A percentile compares a stretch with the other conserved stretches of the same genome.
Evolutionary conservation across 306 rosid species (phyloP).

Genomic region (Malus sieversii): DNA sequence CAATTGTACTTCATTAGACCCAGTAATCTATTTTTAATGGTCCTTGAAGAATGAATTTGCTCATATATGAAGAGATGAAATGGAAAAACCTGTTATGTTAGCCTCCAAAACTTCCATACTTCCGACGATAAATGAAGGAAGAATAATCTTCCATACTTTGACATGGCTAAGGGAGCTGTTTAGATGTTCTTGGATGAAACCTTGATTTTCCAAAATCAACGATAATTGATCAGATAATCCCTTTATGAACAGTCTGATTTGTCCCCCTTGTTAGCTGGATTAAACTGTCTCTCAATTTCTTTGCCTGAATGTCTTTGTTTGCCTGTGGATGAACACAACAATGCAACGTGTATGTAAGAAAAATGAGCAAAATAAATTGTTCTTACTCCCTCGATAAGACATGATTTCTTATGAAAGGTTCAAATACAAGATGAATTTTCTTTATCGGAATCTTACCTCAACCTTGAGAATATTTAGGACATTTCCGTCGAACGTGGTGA

Average conservation of each 20-base stretch:
- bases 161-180: not conserved
- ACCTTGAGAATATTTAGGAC: constrained; percentile 45
- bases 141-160: not conserved
- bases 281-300: constrained; percentile 38
- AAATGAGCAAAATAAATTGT: constrained; percentile 8
- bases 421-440: not conserved
- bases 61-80: not conserved
- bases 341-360: not conserved
- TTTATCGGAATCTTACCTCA: constrained; percentile 44
- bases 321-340: constrained; percentile 37
- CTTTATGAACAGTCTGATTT: not conserved
- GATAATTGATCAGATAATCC: not conserved
- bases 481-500: constrained; percentile 41
- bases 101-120: not conserved
- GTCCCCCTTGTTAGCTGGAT: constrained; percentile 23
- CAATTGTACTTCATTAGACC: not conserved
- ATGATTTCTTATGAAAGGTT: not conserved
- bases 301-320: constrained; percentile 36
- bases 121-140: not conserved
- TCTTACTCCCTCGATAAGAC: not conserved
- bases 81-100: not conserved
- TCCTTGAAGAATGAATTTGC: not conserved
- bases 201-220: not conserved
- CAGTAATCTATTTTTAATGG: not conserved
- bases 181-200: not conserved